Evolutionary conservation across 805 yeast genomes (phyloP).

Genomic region (Debaryomyces castellii): DNA sequence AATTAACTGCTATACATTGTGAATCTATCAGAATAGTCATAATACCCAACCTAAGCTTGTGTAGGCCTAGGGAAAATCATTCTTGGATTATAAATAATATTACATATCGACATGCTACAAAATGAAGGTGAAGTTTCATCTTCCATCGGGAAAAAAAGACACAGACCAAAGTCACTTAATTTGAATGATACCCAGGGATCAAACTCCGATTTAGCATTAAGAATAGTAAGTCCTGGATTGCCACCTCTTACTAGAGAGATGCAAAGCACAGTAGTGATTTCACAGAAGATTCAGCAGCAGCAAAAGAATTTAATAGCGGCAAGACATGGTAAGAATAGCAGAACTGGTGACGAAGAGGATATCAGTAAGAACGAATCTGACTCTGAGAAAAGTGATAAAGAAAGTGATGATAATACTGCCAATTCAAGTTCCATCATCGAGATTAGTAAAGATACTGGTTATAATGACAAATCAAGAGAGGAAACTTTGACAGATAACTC

Average conservation of each 20-base stretch:
- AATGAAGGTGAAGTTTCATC: not conserved
- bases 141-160: slow-evolving; percentile 8
- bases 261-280: slow-evolving; percentile 29
- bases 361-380: not conserved
- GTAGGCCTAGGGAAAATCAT: not conserved
- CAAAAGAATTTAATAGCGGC: slow-evolving; percentile 32
- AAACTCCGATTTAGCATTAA: slow-evolving; percentile 27
- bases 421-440: not conserved
- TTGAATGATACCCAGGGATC: slow-evolving; percentile 6
- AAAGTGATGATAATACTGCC: not conserved
- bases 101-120: not conserved
- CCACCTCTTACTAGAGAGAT: slow-evolving; percentile 30
- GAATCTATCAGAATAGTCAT: not conserved
- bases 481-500: not conserved
- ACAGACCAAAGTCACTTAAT: slow-evolving; percentile 19
- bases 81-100: not conserved
- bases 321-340: slow-evolving; percentile 10
- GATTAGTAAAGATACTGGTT: slow-evolving; percentile 4
- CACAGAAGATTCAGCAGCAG: slow-evolving; percentile 33
- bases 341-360: not conserved
- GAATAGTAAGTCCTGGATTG: slow-evolving; percentile 35
- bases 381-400: slow-evolving; percentile 2
- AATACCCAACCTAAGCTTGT: not conserved
- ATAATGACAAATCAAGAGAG: not conserved
- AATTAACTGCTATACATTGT: not conserved